Evolutionary conservation across 495 filamentous ascomycete genomes (phyloP), one percentile per base, ranked within the genome.

Genomic region (Apiosordaria backusii): DNA sequence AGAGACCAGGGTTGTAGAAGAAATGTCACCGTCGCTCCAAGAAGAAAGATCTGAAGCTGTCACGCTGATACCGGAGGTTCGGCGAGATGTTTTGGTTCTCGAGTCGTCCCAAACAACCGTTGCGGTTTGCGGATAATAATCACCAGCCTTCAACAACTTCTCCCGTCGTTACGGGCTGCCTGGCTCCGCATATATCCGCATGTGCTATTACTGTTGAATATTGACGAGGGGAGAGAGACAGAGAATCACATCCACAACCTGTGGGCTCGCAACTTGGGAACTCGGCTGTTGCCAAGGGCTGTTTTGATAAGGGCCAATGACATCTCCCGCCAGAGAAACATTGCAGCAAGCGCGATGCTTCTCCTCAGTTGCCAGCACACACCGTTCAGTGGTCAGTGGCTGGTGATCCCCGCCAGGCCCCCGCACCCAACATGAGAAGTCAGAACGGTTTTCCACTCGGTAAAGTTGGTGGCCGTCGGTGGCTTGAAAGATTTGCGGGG

Each of bases 261-360:
- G 59, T 63, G 53, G 59, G 59, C 57, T 65, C 29, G 50, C 29
- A 4, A 27, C 50, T 59, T 9, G 19, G 27, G 23, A 9, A 63
- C 58, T 65, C 61, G 64, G 64, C 62, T 68, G 64, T 71, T 65
- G 69, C 63, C 63, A 67, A 68, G 58, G 27, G 18, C 58, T 50
- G 24, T 40, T 65, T 50, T 61, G 53, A 18, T 57, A 19, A 5
- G 13, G 5, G n/a, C 57, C 57, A 26, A 60, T 60, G 57, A 60
- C 23, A 29, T 45, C 64, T 59, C 23, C 57, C 26, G 18, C 29
- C 16, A 26, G 29, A 10, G 54, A 59, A 66, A 59, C 60, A 27
- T 55, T 45, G 54, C 22, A 29, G 45, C 60, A 64, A 50, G 50
- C 60, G 53, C 59, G 52, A 52, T 25, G 18, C 23, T 19, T 21